Evolutionary conservation across 805 yeast genomes (phyloP), one percentile per base, ranked within the genome.

Genomic region (Candida patagonica): DNA sequence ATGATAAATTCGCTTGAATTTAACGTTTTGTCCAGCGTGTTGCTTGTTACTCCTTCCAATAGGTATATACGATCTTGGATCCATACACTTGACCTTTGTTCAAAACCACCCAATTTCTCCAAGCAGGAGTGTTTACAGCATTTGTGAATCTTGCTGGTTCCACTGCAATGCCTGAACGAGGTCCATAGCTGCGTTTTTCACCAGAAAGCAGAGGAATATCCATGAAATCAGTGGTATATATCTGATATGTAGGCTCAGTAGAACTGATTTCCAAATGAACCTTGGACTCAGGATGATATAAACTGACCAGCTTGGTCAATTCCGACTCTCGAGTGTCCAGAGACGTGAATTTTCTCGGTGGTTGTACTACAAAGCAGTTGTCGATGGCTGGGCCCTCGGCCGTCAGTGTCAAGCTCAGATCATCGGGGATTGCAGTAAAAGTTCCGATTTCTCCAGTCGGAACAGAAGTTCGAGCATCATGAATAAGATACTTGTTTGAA

Each of bases 201-300:
- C 55, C 63, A 4, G 27, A 44, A 9, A 49, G 35, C 15, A 52
- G 66, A 16, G 60, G 57, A 26, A 66, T 65, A 38, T 63, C 49
- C 32, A 70, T 64, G 39, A 63, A 61, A 49, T 71, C 77, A 17
- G 81, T 82, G 23, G 83, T 76, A 57, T 78, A 78, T 30, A 78
- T 62, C 55, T 77, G 83, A 63, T 73, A 76, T 2, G 76, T 61
- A 5, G 85, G 86, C 43, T 78, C 86, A 3, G 85, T 78, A 6
- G 81, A 64, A 13, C 56, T 51, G 6, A 71, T 69, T 16, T 57
- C 56, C 29, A 78, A 51, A 34, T 61, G 59, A 36, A 69, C 51
- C 6, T 60, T 56, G 3, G 76, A 59, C 17, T 59, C 60, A 12
- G 76, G 71, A 47, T 71, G 69, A 20, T 54, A 54, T 7, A 75